A percentile compares a stretch with the other conserved stretches of the same genome.
These are phyloP conservation scores for Hypoxylon sp. DNA, from an alignment of 2,329 filamentous ascomycete species.

Conservation along the genomic window DNA sequence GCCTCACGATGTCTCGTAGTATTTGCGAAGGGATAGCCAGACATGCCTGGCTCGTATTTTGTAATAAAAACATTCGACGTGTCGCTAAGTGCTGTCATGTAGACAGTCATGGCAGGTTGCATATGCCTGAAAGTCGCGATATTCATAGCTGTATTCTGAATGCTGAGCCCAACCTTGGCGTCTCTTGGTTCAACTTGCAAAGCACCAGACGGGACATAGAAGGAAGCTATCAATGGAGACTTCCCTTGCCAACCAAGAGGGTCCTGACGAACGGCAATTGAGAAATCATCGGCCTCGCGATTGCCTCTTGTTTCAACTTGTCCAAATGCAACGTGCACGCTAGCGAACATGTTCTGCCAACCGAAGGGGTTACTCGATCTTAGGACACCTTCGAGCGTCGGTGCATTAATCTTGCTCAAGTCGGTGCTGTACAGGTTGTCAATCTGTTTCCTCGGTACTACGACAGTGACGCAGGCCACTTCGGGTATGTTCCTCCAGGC, in stretches of 20 bases:
- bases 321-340: constrained; percentile 60
- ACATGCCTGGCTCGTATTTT: constrained; percentile 53
- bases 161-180: constrained; percentile 52
- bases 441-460: constrained; percentile 39
- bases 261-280: constrained; percentile 54
- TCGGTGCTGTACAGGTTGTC: constrained; percentile 27
- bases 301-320: constrained; percentile 48
- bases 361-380: not conserved
- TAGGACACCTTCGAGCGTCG: constrained; percentile 36
- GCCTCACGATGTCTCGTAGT: constrained; percentile 18
- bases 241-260: constrained; percentile 54
- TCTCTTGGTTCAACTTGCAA: constrained; percentile 54
- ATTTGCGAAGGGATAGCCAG: constrained; percentile 28
- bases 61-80: constrained; percentile 53
- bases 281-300: constrained; percentile 51
- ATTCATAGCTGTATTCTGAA: constrained; percentile 49
- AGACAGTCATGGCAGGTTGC: constrained; percentile 51
- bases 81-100: constrained; percentile 46
- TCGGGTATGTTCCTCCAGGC: constrained; percentile 57
- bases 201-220: constrained; percentile 55
- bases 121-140: constrained; percentile 48
- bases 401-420: constrained; percentile 18
- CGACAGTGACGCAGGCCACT: constrained; percentile 41
- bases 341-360: constrained; percentile 49
- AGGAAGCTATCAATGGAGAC: constrained; percentile 58